Conservation (phyloP, 352 stramenopile genomes). For the Pythium volutum region DNA sequence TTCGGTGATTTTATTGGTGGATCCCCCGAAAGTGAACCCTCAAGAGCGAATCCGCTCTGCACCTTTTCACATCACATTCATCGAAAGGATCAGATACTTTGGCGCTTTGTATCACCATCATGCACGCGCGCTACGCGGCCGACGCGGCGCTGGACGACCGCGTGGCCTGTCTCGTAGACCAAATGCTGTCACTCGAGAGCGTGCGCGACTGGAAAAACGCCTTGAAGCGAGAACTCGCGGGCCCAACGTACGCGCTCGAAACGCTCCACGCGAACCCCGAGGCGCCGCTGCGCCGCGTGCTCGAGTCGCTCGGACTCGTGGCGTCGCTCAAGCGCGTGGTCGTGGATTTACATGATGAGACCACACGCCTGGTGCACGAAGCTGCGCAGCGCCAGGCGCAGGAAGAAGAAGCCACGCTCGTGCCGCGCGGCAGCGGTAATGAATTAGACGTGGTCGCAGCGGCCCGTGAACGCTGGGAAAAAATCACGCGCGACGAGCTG, state of each 20-base stretch:
- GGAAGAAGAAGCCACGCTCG: conserved; percentile 26
- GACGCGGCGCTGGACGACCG: conserved; percentile 44
- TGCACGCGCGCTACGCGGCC: not conserved
- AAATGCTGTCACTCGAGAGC: conserved; percentile 37
- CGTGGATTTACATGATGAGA: conserved; percentile 58
- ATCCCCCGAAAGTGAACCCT: not conserved
- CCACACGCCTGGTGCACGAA: conserved; percentile 20
- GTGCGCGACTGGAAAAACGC: conserved; percentile 53
- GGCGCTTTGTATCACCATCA: not conserved
- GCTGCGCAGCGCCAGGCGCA: conserved; percentile 27
- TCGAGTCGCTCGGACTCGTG: conserved; percentile 61
- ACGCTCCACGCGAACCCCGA: conserved; percentile 22
- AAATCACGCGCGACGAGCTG: conserved; percentile 68
- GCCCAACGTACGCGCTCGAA: conserved; percentile 42
- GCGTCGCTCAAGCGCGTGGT: conserved; percentile 48
- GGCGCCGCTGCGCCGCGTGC: conserved; percentile 39
- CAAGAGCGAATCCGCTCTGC: not conserved
- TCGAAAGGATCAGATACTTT: not conserved
- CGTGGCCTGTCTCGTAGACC: conserved; percentile 43
- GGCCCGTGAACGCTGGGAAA: conserved; percentile 51
- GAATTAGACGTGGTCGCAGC: conserved; percentile 43
- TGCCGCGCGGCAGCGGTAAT: conserved; percentile 29
- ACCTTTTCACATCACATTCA: not conserved
- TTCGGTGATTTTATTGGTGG: not conserved
- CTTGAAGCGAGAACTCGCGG: conserved; percentile 44